phyloP scores from a whole-genome alignment of 176 grass and related monocot species.

The Bonia amplexicaulis region DNA sequence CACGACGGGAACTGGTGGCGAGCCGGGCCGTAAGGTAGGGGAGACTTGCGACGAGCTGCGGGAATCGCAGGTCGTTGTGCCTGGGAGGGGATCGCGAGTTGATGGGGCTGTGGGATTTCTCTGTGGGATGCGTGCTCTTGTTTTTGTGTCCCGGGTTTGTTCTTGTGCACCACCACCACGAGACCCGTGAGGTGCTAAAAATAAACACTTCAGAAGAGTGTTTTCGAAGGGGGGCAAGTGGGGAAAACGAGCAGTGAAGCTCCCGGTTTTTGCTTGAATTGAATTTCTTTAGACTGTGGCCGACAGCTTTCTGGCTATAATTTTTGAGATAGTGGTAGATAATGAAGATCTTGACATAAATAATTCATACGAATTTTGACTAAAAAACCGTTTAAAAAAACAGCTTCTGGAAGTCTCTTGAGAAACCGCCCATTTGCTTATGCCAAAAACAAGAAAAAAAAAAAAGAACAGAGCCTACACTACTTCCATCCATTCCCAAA shows the following conservation, averaged over 20 bases:
- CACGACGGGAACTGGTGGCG: not conserved
- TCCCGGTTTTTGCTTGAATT: not conserved
- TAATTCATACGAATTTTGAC: too few relatives aligned
- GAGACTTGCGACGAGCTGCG: not conserved
- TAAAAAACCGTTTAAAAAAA: too few relatives aligned
- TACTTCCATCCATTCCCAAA: too few relatives aligned
- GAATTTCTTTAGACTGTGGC: too few relatives aligned
- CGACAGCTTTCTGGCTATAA: too few relatives aligned
- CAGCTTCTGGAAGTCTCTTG: too few relatives aligned
- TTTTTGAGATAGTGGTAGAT: too few relatives aligned
- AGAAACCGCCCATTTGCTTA: too few relatives aligned
- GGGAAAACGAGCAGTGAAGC: not conserved
- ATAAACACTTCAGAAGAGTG: not conserved
- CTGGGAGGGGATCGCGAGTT: not conserved
- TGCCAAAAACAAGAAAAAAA: too few relatives aligned
- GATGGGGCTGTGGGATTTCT: not conserved
- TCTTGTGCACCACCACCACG: not conserved
- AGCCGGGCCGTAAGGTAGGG: not conserved
- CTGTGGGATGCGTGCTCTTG: not conserved
- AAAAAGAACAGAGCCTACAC: too few relatives aligned
- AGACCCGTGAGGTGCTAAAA: slow-evolving; percentile 10
- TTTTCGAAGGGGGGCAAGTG: not conserved
- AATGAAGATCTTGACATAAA: too few relatives aligned
- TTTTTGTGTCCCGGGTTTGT: slow-evolving; percentile 5
- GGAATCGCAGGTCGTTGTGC: not conserved